Evolutionary conservation across 345 rosid species (phyloP).

Genomic region (Rhodamnia rubescens): DNA sequence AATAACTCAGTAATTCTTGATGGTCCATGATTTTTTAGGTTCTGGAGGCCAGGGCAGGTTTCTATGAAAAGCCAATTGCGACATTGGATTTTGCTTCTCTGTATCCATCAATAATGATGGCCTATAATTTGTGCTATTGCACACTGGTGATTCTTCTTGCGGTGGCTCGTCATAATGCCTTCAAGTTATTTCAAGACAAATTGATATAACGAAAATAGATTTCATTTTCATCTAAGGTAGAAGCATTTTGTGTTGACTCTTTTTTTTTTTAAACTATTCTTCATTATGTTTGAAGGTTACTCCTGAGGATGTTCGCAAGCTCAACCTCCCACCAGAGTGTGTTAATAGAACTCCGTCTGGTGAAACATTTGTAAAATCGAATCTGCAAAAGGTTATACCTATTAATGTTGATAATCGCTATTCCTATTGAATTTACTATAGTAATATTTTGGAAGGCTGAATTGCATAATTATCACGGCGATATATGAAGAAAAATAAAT

Average conservation of each 20-base stretch:
- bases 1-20: background rate
- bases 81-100: slow-evolving; percentile 95
- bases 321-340: slow-evolving; percentile 75
- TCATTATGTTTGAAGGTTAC: slow-evolving; percentile 45
- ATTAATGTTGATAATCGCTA: background rate
- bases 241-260: background rate
- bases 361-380: slow-evolving; percentile 83
- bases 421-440: background rate
- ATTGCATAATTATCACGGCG: background rate
- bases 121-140: slow-evolving; percentile 93
- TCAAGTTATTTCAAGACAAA: background rate
- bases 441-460: background rate
- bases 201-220: background rate
- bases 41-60: slow-evolving; percentile 87
- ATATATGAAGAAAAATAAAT: background rate
- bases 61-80: slow-evolving; percentile 91
- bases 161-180: background rate
- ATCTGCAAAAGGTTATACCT: slow-evolving; percentile 64
- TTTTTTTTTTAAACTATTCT: background rate
- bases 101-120: slow-evolving; percentile 99
- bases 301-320: slow-evolving; percentile 77
- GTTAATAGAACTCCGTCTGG: slow-evolving; percentile 87
- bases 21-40: slow-evolving; percentile 32
- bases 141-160: slow-evolving; percentile 53
- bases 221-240: background rate